Base-by-base conservation (phyloP, 1,139 yeast genomes). In the Arxiozyma slooffiae region DNA sequence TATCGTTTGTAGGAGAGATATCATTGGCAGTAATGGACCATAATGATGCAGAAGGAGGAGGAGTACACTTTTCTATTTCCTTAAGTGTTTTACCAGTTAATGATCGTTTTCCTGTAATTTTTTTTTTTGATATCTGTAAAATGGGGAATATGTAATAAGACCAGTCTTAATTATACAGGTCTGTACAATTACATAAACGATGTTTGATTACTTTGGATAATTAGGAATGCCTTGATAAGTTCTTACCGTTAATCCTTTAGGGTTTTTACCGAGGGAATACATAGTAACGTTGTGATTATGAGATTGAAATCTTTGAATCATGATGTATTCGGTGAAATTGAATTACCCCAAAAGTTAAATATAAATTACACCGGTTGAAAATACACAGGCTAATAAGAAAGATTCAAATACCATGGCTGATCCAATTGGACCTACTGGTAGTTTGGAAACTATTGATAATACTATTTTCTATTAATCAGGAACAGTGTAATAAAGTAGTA, bases 131-230 rank as follows among this genome's bases (percentile, higher is more conserved):
- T n/a, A n/a, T n/a, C n/a, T n/a, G n/a, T n/a, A n/a, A 90, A 73
- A 60, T 80, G 88, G 79, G 64, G 90, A 90, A 67, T 96, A 90
- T 58, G 85, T 86, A 0, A 89, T 95, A 56, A 81, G 81, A 0
- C 98, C 98, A 0, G 97, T 88, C 63, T 90, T 97, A 43, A 90
- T 79, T 6, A 85, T 79, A 0, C 96, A 89, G 36, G 6, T 66
- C 81, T 0, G 71, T 76, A 50, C 64, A 68, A 7, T 61, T 74
- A 40, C 70, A 71, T 51, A 61, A 78, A 17, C 75, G 72, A 44
- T 82, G 72, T 60, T 60, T 83, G 50, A 69, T 57, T 53, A 65
- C 61, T 49, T 70, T 66, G 60, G 73, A 60, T 61, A 74, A 67
- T 66, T 79, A 70, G 60, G 71, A 55, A 46, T 52, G 81, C 1